Base-by-base conservation (phyloP, 2,329 filamentous ascomycete species). In the Trichoderma sp. region DNA sequence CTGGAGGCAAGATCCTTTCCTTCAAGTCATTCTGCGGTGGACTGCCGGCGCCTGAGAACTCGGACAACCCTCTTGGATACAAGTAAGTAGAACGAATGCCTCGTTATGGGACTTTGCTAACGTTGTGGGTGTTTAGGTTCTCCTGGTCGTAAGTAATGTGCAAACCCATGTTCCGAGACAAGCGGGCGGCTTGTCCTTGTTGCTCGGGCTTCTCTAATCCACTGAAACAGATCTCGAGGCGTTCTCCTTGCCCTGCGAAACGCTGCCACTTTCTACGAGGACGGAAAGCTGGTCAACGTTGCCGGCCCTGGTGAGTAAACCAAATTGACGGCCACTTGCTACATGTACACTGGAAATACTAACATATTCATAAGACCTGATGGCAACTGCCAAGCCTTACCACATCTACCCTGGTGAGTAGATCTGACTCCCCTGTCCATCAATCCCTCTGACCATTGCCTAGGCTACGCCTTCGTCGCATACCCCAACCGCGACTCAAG, bases 401-500 rank as follows among this genome's bases (percentile, higher is more conserved):
- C 87, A 85, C 78, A 94, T 93, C 81, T 93, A 92, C 80, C 91
- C 90, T 28, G 91, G 57, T 60, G n/a, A 30, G 30, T 9, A 21
- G 14, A n/a, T 2, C 1, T 28, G 19, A 3, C 15, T 14, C 0
- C 3, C 41, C 26, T 5, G 15, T 26, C 26, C n/a, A 5, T 7
- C 17, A 45, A 21, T 0, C 21, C 5, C 28, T 19, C 55, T 57
- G 17, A 57, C 41, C 34, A 30, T 30, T 30, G 5, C 4, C 3
- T 34, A 48, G 63, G 92, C 66, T 97, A 88, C 77, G 89, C 90
- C 59, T 94, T 96, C 72, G 93, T 97, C 71, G 92, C 90, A 48
- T 98, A 98, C 80, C 90, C 91, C 65, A 98, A 98, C 87, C 85
- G 93, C 71, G 93, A 98, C 80, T 93, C 89, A 21, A 95, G 91